Base-by-base conservation (phyloP, 78 protist species). In the Mantamonas sphyraenae region DNA sequence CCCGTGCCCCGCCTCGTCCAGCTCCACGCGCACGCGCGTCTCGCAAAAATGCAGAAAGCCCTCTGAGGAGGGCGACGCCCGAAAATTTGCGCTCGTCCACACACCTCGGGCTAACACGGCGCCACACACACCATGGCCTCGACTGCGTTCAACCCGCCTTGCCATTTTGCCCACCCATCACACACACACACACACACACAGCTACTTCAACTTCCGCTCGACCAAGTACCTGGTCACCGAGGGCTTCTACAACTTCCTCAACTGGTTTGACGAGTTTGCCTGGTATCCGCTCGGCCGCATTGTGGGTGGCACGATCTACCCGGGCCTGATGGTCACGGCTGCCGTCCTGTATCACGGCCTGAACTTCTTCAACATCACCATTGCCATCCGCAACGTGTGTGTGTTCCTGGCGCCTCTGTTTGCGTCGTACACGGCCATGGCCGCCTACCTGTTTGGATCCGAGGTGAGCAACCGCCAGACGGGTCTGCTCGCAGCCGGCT, bases 251-350 rank as follows among this genome's bases (percentile, higher is more conserved):
- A 74, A 84, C 47, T 96, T 98, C 80, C 71, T 57, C 82, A 87
- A 90, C 86, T 98, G 99, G 99, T 96, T 91, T 65, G 98, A 93
- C 79, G 82, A 88, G 28, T 37, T 55, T 3, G 39, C 88, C 16
- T 96, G 99, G 99, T 98, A 95, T 64, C 99, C 99, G 20, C 82
- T 98, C 5, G 99, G 99, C 24, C 84, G 99, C 20, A 77, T 80
- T 30, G 96, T 98, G 22, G 99, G 99, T 50, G 84, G 86, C 42
- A 98, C 99, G 20, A 76, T 95, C 65, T 98, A 93, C 82, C 99
- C 99, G 17, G 98, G 96, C 22, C 84, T 98, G 22, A 90, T 91
- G 99, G 56, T 83, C 57, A 92, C 98, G 28, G 86, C 98, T 0
- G 97, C 79, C 5, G 30, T 56, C 37, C 64, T 90, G 26, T 81